Evolutionary conservation across 78 protist genomes (phyloP), one percentile per base, ranked within the genome.

Genomic region (Planoprotostelium fungivorum): DNA sequence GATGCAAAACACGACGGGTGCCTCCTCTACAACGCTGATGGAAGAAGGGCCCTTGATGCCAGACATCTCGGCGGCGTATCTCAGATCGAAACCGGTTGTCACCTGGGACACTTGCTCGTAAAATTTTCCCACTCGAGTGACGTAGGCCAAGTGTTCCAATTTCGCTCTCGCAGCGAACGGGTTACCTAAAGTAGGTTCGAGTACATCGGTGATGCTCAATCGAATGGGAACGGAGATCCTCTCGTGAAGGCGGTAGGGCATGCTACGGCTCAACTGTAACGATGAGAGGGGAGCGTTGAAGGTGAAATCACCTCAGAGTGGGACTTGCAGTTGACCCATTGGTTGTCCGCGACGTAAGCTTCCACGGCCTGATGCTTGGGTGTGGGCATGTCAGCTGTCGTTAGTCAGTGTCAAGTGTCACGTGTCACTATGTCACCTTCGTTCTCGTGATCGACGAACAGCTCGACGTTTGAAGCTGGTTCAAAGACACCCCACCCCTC

Each of bases 341-440:
- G 31, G 73, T 88, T 88, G 39, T 91, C 85, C 0, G 38, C 29
- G 38, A 91, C 38, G 38, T 88, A 91, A 28, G 94, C 63, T 36
- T 83, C 37, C 34, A 91, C 89, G 36, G 34, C 38, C 35, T 88
- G 90, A 34, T 39, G 51, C 31, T 86, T 63, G 31, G 94, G 94
- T 84, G 94, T 91, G 37, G 94, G 91, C 94, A 91, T 91, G 36
- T 87, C 91, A 38, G 88, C 94, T 89, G 83, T 16, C n/a, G n/a
- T 25, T 51, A 5, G 16, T 51, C 16, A 51, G 5, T 51, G 5
- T 16, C 73, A 51, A 16, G 31, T 16, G 16, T 51, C 16, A 51
- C 16, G 31, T 51, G 31, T 51, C 16, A 51, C 73, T 51, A 51
- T 25, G 31, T 51, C 73, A 51, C 73, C 73, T 51, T 51, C 63